Base-by-base conservation (phyloP, 345 rosid genomes). In the Luvunga scandens region DNA sequence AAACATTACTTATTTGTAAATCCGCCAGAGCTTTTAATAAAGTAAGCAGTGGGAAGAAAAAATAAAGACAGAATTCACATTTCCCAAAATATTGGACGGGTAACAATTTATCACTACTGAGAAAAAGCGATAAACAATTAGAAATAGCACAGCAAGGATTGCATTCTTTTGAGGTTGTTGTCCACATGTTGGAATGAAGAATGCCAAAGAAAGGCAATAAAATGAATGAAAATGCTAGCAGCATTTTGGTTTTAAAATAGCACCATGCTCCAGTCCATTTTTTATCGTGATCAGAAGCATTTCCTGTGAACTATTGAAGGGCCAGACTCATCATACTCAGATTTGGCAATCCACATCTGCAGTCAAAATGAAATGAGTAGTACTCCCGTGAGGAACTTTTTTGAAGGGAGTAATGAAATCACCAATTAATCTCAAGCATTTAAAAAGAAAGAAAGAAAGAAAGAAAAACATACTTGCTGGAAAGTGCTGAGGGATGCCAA, bases 401-500 rank as follows among this genome's bases (percentile, higher is more conserved):
- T 66, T 27, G 21, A 33, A 22, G 60, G 31, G 36, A 22, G 30
- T 22, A 9, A 21, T 19, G 28, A 53, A 16, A 13, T 24, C n/a
- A 73, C 21, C 21, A 10, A 16, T 57, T n/a, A 24, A 25, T 16
- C 7, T 55, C 36, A 1, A 12, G 62, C 8, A 18, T 22, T 4
- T 16, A 27, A 50, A 25, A 33, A 71, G 61, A 30, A 34, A 18
- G 8, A 22, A 7, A 50, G 38, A 28, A 48, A 21, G 19, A 3
- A 31, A 39, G 36, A 53, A 62, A 50, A 66, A 27, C 53, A 22
- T 28, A 90, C 91, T 90, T 90, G 94, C 80, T 89, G 94, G 87
- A 89, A 90, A 78, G 92, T 90, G 75, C 94, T 89, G 69, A 90
- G 92, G 59, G 94, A 90, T 78, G 94, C 94, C 81, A 90, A 81